Conservation (phyloP, 2,329 filamentous ascomycete genomes). For the Ophiostoma ulmi region DNA sequence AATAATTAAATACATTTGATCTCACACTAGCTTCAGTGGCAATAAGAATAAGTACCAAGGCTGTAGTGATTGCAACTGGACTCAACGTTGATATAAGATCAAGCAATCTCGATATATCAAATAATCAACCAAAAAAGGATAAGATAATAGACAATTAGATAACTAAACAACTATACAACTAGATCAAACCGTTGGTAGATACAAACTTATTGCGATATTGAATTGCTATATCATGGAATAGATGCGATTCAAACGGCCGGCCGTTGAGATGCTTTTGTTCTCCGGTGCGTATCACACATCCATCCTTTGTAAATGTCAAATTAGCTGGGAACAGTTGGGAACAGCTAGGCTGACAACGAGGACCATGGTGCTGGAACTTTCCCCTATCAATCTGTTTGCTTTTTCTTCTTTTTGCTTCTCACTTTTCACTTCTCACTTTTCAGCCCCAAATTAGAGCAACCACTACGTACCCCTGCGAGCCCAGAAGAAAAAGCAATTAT, state of each 20-base stretch:
- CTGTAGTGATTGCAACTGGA: no score
- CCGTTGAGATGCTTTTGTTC: not conserved
- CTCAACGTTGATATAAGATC: no score
- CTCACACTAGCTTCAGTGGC: no score
- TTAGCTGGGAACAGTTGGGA: not conserved
- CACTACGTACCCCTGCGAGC: not conserved
- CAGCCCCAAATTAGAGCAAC: not conserved
- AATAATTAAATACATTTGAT: no score
- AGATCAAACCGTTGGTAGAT: not conserved
- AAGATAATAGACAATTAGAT: not conserved
- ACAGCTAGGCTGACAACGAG: not conserved
- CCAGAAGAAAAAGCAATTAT: constrained; percentile 1
- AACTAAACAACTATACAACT: no score
- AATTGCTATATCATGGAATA: not conserved
- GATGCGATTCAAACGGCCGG: not conserved
- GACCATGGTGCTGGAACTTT: not conserved
- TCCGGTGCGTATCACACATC: not conserved
- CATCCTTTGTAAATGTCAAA: not conserved
- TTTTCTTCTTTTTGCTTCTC: not conserved
- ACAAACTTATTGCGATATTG: not conserved
- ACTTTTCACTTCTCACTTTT: not conserved
- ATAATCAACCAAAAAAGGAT: not conserved
- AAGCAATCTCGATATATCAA: not conserved
- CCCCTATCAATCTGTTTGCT: not conserved
- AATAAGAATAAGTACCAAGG: no score